Base-by-base conservation (phyloP, 441 rosid genomes). In the Euphorbia schlechtendalii region DNA sequence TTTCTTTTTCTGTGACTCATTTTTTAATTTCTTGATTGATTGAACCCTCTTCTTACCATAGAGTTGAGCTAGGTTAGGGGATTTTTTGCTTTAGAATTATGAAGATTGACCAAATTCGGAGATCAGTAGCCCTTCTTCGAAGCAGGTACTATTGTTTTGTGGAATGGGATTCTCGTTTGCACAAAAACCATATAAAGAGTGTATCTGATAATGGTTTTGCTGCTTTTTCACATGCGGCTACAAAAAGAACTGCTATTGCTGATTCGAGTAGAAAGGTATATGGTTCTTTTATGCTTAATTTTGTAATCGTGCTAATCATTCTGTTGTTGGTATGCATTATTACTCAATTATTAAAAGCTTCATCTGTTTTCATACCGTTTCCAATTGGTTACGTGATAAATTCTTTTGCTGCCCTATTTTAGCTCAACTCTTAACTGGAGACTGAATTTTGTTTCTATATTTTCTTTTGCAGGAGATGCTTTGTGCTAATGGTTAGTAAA, bases 401-500 rank as follows among this genome's bases (percentile, higher is more conserved):
- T 77, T 30, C 48, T 13, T 20, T 72, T 56, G 59, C 67, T 5
- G 38, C 54, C 32, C 17, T 28, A 58, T 73, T 69, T 58, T 65
- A 30, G 24, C 21, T 17, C 21, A 22, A 43, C 24, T n/a, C 28
- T 36, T 46, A 4, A 30, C 65, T 66, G 70, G 41, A 36, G 17
- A 71, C 73, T 84, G 68, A 83, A 45, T 55, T 48, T 1, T 49
- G 68, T 76, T 62, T 69, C 66, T 49, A 69, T 41, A 2, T 75
- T 71, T 65, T 24, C 7, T 64, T 73, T 28, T 73, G 83, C 84
- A 90, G 97, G 82, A 70, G 52, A 69, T 73, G 20, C 73, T 69
- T 69, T 76, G 74, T 69, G 72, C 70, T 56, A 77, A 70, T 57
- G 96, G 97, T 91, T 69, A 81, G 90, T 80, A 28, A 52, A n/a